Base-by-base conservation (phyloP, 2,329 filamentous ascomycete genomes). In the Calonectria pseudoreteaudii region DNA sequence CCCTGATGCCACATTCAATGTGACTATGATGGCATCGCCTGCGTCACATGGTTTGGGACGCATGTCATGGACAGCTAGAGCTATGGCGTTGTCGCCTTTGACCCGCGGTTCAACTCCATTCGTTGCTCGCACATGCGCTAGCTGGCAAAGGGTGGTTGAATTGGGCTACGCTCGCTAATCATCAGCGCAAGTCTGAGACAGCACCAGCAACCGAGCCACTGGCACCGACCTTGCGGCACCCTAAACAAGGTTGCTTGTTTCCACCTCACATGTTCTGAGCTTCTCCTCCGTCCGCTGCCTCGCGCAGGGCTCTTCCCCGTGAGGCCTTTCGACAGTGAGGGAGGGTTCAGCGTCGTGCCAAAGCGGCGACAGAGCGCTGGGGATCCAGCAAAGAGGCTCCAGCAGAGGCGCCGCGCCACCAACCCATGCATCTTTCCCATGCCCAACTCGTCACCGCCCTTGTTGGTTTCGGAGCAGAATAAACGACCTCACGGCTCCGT, bases 21-120 rank as follows among this genome's bases (percentile, higher is more conserved):
- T 28, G 60, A 65, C 28, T 2, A 38, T 34, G 34, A 65, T 70
- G 53, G 44, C 26, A 53, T 47, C 34, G 68, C 34, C 47, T 34
- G 50, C 28, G 14, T 70, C 68, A 70, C 68, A 70, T 70, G 68
- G 68, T 20, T 49, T 16, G 16, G 28, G 18, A 31, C 20, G 30
- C 23, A 23, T 38, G 26, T 20, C 41, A 34, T 34, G 60, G 28
- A 20, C 58, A 14, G n/a, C 49, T 65, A 50, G 58, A 36, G 68
- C 30, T 49, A 49, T 56, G 68, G 68, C 50, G 47, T 65, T 28
- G 68, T 1, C 16, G 41, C 66, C 36, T 60, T 56, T 41, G 52
- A 26, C 23, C 49, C 56, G 3, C 36, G 34, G 13, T 18, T n/a
- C 13, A 23, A n/a, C n/a, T 38, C n/a, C n/a, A 28, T 26, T 53